These are phyloP conservation scores for Talaromyces sp. DNA, from an alignment of 2,329 filamentous ascomycete genomes.

Conservation along the genomic window DNA sequence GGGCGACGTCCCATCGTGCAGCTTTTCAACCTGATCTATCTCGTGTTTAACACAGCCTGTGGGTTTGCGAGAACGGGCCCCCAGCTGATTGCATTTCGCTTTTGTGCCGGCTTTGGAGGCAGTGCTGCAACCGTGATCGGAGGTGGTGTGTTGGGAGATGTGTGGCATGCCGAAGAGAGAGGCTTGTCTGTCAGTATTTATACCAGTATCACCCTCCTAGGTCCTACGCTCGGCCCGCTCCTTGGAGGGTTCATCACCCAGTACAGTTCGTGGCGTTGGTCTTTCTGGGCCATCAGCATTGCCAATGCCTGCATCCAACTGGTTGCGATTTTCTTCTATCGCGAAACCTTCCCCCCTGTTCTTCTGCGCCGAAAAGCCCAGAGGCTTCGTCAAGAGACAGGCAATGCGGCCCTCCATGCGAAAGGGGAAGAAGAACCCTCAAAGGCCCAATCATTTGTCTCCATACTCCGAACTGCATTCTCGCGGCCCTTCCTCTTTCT, in stretches of 20 bases:
- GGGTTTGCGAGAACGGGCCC: too few relatives aligned
- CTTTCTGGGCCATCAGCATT: not conserved
- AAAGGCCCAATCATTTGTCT: not conserved
- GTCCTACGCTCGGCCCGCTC: not conserved
- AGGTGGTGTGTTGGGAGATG: conserved; percentile 42
- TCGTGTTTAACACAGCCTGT: too few relatives aligned
- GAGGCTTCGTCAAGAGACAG: conserved; percentile 57
- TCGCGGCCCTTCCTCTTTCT: not conserved
- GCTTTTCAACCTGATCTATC: too few relatives aligned
- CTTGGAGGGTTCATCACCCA: not conserved
- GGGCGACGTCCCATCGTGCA: too few relatives aligned
- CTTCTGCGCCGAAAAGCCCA: conserved; percentile 48
- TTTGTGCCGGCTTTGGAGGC: too few relatives aligned
- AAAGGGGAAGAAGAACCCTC: not conserved
- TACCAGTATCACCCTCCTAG: not conserved
- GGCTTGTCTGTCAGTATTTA: not conserved
- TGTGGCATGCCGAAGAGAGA: conserved; percentile 43
- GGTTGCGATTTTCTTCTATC: too few relatives aligned
- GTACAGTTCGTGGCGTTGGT: not conserved
- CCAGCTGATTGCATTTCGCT: too few relatives aligned
- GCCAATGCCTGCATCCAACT: not conserved
- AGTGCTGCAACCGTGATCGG: conserved; percentile 20
- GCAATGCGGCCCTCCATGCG: conserved; percentile 22
- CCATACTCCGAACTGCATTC: not conserved
- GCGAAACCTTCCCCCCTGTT: too few relatives aligned